Base-by-base conservation (phyloP, 2,329 filamentous ascomycete genomes). In the Talaromyces marneffei region DNA sequence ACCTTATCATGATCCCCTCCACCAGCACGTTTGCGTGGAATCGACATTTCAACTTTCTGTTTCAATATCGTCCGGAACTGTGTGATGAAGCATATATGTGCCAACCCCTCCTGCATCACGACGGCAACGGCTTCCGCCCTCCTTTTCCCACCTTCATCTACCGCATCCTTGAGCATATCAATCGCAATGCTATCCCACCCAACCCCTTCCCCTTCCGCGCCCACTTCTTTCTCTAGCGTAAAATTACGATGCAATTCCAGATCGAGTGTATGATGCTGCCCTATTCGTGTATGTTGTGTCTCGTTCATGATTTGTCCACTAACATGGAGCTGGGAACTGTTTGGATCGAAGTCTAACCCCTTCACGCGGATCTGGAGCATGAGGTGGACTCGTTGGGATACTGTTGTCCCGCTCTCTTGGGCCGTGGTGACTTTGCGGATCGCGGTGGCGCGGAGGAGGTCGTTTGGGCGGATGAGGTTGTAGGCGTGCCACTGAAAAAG, bases 141-240 rank as follows among this genome's bases (percentile, higher is more conserved):
- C 69, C 88, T 87, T 66, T 91, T 88, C 3, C 75, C 75, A 1
- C 75, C 68, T 67, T 90, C 86, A 68, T 90, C 87, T 14, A 93
- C 82, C 0, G 92, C 88, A 72, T 96, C 91, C 61, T 84, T 81
- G 10, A 99, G 82, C 50, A 90, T 88, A 62, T 90, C 87, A 53
- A 88, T 79, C 3, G 92, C 90, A 10, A 99, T 87, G 66, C 89
- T 92, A 75, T 99, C 94, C 94, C 94, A 99, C 44, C 92, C 84
- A 39, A 72, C 78, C 40, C 75, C 74, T 60, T 74, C 73, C 25
- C 72, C 73, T 53, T 72, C 69, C 3, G 73, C 63, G 29, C 77
- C 87, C 8, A 85, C 79, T 40, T 84, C 83, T 77, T 97, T 97
- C 78, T 92, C 89, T 7, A 99, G 74, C 6, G 90, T 93, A 69